Evolutionary conservation across 768 basidiomycete species (phyloP).

Genomic region (Rhizopogon vinicolor): DNA sequence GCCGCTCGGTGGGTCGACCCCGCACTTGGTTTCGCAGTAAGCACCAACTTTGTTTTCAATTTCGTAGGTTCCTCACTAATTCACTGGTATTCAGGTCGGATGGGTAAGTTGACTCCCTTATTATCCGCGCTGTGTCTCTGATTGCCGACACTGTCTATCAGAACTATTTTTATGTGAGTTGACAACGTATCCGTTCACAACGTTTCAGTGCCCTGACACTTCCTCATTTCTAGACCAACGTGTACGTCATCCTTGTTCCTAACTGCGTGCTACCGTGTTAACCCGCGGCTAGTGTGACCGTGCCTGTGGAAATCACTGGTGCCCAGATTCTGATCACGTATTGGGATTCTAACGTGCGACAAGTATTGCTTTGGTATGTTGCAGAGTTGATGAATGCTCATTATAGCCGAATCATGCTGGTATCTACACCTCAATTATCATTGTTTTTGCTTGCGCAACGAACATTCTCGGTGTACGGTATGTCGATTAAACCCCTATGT

Average conservation of each 20-base stretch:
- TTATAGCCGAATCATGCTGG: slow-evolving; percentile 43
- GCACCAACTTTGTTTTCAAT: slow-evolving; percentile 15
- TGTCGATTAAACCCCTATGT: not conserved
- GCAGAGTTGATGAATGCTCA: not conserved
- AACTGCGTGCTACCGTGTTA: not conserved
- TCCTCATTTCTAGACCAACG: not conserved
- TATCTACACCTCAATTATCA: slow-evolving; percentile 56
- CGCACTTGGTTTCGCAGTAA: slow-evolving; percentile 53
- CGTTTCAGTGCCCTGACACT: not conserved
- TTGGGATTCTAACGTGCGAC: slow-evolving; percentile 60
- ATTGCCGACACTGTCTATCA: slow-evolving; percentile 9
- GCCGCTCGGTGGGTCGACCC: slow-evolving; percentile 56
- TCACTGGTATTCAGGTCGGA: slow-evolving; percentile 12
- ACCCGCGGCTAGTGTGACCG: slow-evolving; percentile 41
- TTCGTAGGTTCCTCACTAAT: not conserved
- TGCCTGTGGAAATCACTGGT: slow-evolving; percentile 74
- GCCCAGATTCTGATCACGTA: slow-evolving; percentile 65
- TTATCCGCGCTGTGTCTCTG: not conserved
- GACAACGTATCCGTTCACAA: slow-evolving; percentile 30
- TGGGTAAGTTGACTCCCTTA: slow-evolving; percentile 33
- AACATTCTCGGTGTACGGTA: slow-evolving; percentile 71
- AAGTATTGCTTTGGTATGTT: not conserved
- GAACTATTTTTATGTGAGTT: slow-evolving; percentile 52
- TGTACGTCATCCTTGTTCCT: slow-evolving; percentile 1
- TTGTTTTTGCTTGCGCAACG: slow-evolving; percentile 52